Evolutionary conservation across 225 moss, liverwort and hornwort genomes (phyloP).

Genomic region (Antitrichia curtipendula): DNA sequence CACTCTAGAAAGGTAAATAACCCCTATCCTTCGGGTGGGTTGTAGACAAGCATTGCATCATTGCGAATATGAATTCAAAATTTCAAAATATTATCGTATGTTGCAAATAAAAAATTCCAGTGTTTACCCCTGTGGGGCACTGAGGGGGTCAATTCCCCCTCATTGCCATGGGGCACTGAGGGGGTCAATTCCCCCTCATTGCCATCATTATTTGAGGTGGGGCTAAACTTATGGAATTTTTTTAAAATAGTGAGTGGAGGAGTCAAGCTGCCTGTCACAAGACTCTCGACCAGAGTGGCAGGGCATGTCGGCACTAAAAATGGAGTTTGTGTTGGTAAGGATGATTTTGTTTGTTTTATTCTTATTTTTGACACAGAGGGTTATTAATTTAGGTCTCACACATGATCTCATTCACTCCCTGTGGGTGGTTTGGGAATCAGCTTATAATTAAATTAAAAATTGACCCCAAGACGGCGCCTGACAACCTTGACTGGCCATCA

Average conservation of each 20-base stretch:
- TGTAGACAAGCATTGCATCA: no score
- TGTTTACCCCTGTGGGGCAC: no score
- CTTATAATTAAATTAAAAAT: neutral
- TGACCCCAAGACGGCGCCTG: neutral
- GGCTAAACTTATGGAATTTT: neutral
- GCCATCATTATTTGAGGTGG: neutral
- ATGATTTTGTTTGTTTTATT: no score
- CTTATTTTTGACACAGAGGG: neutral
- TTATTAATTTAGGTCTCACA: neutral
- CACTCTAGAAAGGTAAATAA: no score
- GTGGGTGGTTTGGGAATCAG: neutral
- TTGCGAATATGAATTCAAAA: no score
- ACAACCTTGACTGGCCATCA: neutral
- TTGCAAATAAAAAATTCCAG: no score
- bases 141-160: no score
- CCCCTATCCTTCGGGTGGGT: no score
- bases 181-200: no score
- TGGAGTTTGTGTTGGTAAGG: neutral
- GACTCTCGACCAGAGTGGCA: neutral
- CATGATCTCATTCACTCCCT: no score
- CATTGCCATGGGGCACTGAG: no score
- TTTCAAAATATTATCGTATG: no score
- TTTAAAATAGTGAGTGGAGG: neutral
- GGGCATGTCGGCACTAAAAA: neutral
- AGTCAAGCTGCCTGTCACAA: neutral